A percentile compares a stretch with the other conserved stretches of the same genome.
These are phyloP conservation scores for Fusarium longipes DNA, from an alignment of 2,329 filamentous ascomycete species.

Conservation along the genomic window DNA sequence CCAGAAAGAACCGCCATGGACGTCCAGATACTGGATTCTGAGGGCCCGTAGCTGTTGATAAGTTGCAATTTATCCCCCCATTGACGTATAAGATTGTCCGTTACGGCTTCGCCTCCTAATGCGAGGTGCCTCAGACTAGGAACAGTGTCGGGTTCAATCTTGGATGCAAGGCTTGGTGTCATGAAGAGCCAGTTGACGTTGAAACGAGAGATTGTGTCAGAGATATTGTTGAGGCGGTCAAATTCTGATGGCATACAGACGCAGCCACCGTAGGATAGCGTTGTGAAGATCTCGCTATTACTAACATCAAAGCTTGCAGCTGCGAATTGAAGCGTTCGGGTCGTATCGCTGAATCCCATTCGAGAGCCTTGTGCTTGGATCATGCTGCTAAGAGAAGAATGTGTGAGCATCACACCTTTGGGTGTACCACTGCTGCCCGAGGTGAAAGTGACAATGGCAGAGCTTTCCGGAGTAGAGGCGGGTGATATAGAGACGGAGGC, in stretches of 20 bases:
- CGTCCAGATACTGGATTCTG: slow-evolving; percentile 13
- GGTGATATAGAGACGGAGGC: not conserved
- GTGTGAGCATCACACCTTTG: slow-evolving; percentile 9
- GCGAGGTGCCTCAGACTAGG: slow-evolving; percentile 9
- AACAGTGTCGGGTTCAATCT: slow-evolving; percentile 7
- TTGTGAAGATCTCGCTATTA: slow-evolving; percentile 8
- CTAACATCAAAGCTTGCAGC: slow-evolving; percentile 8
- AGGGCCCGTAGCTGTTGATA: slow-evolving; percentile 12
- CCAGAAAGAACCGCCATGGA: slow-evolving; percentile 10
- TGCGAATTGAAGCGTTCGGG: slow-evolving; percentile 9
- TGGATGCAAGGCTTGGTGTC: slow-evolving; percentile 10
- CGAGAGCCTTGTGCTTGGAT: slow-evolving; percentile 8
- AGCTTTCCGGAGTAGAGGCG: slow-evolving; percentile 9
- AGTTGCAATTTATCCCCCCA: slow-evolving; percentile 10
- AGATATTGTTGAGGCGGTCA: slow-evolving; percentile 7
- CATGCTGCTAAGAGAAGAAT: slow-evolving; percentile 12
- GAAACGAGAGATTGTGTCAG: slow-evolving; percentile 2
- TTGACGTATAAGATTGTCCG: slow-evolving; percentile 4
- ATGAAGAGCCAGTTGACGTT: slow-evolving; percentile 12
- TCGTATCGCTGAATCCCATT: slow-evolving; percentile 5
- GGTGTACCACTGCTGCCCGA: slow-evolving; percentile 13
- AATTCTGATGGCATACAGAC: slow-evolving; percentile 13
- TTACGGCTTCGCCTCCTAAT: slow-evolving; percentile 12
- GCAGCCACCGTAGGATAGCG: slow-evolving; percentile 9
- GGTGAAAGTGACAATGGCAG: slow-evolving; percentile 8